Evolutionary conservation across 2,329 filamentous ascomycete genomes (phyloP), one percentile per base, ranked within the genome.

Genomic region (Macrophomina tecta): DNA sequence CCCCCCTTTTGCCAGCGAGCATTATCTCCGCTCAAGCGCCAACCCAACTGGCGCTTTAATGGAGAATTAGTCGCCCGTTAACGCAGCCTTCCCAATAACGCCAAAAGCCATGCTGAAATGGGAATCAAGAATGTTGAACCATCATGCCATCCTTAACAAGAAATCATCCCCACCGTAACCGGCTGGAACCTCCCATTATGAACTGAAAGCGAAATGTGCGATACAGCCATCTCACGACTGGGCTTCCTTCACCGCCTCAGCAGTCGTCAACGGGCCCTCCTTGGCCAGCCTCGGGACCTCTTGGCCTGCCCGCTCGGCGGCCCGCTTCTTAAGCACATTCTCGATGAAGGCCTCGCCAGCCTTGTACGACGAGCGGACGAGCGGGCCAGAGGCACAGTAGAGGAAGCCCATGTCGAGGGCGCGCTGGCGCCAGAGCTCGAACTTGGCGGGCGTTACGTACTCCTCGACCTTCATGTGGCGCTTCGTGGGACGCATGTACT

Each of bases 401-500:
- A 99, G 81, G 85, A 99, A 99, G 56, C 95, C 95, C 89, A 98
- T 88, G 69, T 97, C 93, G 53, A 98, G 84, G 46, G 95, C 94
- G 62, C 93, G 88, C 81, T 93, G 88, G 68, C 91, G 88, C 95
- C 95, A 99, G 74, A 91, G 83, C 76, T 98, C 94, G 76, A 99
- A 99, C 69, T 90, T 89, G 69, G 91, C 92, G 0, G 95, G 95
- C 0, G 93, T 94, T 55, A 99, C 87, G 78, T 99, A 99, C 78
- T 94, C 93, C 75, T 97, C 91, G 38, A 99, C 95, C 79, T 97
- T 90, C 88, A 99, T 94, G 79, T 99, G 95, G 52, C 94, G 88
- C 85, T 98, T 99, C 4, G 95, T 99, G 1, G 95, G 95, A 11
- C 94, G 92, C 95, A 99, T 99, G 83, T 99, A 99, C 83, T 99